A percentile compares a stretch with the other conserved stretches of the same genome.
These are phyloP conservation scores for Nemania sp. DNA, from an alignment of 2,329 filamentous ascomycete genomes.

Conservation along the genomic window DNA sequence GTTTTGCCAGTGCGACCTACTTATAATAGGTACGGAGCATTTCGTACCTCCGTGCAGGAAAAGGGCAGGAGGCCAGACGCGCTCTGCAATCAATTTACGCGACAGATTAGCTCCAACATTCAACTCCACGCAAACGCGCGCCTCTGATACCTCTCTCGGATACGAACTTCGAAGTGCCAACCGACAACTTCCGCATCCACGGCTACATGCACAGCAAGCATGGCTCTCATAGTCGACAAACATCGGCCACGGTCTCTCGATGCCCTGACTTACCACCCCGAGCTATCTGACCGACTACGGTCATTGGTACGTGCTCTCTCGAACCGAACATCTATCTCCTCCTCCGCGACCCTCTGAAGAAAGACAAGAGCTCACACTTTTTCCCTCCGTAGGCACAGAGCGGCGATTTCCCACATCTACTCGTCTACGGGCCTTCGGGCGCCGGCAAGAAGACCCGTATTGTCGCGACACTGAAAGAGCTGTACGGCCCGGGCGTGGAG, in stretches of 20 bases:
- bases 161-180: not conserved
- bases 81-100: constrained; percentile 41
- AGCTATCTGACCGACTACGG: constrained; percentile 83
- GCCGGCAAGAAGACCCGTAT: constrained; percentile 98
- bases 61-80: constrained; percentile 28
- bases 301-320: constrained; percentile 68
- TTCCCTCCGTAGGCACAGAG: constrained; percentile 75
- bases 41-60: too few species aligned
- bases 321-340: not conserved
- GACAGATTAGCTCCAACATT: constrained; percentile 18
- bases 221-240: constrained; percentile 74
- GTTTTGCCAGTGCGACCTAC: not conserved
- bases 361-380: constrained; percentile 8
- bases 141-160: not conserved
- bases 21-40: not conserved
- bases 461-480: constrained; percentile 90
- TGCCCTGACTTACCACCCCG: constrained; percentile 81
- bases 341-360: constrained; percentile 8
- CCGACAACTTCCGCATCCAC: not conserved
- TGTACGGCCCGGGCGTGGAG: constrained; percentile 96
- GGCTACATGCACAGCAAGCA: constrained; percentile 39
- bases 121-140: not conserved
- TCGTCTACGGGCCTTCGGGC: constrained; percentile 94
- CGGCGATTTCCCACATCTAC: constrained; percentile 95
- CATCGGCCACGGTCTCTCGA: constrained; percentile 76